phyloP scores from a whole-genome alignment of 352 stramenopile species.

The Saprolegnia parasitica region DNA sequence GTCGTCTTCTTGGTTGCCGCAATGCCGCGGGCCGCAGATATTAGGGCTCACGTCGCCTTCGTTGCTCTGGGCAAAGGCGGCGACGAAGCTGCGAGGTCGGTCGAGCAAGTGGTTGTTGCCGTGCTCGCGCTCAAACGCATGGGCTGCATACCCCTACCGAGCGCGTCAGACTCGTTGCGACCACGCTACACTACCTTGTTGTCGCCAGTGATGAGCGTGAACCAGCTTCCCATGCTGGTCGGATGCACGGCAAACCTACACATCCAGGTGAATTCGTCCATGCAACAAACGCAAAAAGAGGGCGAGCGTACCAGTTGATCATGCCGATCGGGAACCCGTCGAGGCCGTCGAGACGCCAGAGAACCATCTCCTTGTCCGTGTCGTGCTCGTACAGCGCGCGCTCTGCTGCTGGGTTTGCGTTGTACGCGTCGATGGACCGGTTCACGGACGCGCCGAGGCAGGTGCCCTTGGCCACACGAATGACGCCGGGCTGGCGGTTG shows the following conservation, averaged over 20 bases:
- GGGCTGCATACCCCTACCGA: slow-evolving; percentile 69
- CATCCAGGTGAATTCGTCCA: not conserved
- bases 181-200: slow-evolving; percentile 63
- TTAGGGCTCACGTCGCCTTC: slow-evolving; percentile 92
- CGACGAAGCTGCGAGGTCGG: slow-evolving; percentile 81
- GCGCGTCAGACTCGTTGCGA: not conserved
- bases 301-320: slow-evolving; percentile 75
- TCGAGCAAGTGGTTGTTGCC: slow-evolving; percentile 79
- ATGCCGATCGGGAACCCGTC: slow-evolving; percentile 83
- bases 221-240: slow-evolving; percentile 92
- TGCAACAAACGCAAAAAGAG: not conserved
- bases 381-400: slow-evolving; percentile 71
- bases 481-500: slow-evolving; percentile 62
- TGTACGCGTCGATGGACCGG: slow-evolving; percentile 83
- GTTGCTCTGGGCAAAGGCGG: slow-evolving; percentile 91
- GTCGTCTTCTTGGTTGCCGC: slow-evolving; percentile 64
- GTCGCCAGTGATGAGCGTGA: slow-evolving; percentile 90
- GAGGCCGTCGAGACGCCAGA: slow-evolving; percentile 80
- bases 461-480: slow-evolving; percentile 54
- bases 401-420: slow-evolving; percentile 82
- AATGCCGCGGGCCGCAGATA: slow-evolving; percentile 69
- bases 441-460: slow-evolving; percentile 85
- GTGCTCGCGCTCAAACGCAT: slow-evolving; percentile 82
- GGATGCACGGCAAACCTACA: slow-evolving; percentile 88
- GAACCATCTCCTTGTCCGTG: slow-evolving; percentile 90